Conservation (phyloP, 352 stramenopile species). For the Thalassiosira hispida region DNA sequence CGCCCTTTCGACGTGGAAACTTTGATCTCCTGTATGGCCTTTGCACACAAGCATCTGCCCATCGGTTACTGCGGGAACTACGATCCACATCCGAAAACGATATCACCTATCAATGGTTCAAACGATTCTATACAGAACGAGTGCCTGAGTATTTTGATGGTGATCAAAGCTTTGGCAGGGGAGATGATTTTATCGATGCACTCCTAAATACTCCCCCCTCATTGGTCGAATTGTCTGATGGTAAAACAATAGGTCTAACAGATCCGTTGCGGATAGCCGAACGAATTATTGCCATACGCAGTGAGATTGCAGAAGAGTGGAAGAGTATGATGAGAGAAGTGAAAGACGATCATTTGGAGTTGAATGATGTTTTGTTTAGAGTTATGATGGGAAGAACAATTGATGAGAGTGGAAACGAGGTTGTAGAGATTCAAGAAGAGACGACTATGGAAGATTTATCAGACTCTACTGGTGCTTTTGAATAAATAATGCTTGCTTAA, state of each 20-base stretch:
- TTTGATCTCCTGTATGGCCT: slow-evolving; percentile 76
- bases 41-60: slow-evolving; percentile 71
- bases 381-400: slow-evolving; percentile 49
- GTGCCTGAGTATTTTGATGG: slow-evolving; percentile 74
- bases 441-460: slow-evolving; percentile 3
- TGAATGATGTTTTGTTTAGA: slow-evolving; percentile 44
- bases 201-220: slow-evolving; percentile 62
- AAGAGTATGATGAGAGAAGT: slow-evolving; percentile 56
- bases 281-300: slow-evolving; percentile 66
- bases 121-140: slow-evolving; percentile 67
- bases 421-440: slow-evolving; percentile 16
- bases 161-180: slow-evolving; percentile 64
- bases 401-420: slow-evolving; percentile 21
- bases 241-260: slow-evolving; percentile 43
- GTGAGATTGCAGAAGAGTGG: slow-evolving; percentile 64
- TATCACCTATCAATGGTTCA: slow-evolving; percentile 59
- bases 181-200: slow-evolving; percentile 79
- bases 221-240: slow-evolving; percentile 33
- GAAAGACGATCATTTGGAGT: slow-evolving; percentile 28
- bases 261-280: slow-evolving; percentile 66
- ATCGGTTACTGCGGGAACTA: slow-evolving; percentile 62
- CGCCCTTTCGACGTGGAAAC: slow-evolving; percentile 66
- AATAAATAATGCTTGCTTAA: too few relatives aligned
- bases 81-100: slow-evolving; percentile 25
- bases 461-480: slow-evolving; percentile 29